Base-by-base conservation (phyloP, 805 yeast genomes). In the Tanozyma kutaoensis region DNA sequence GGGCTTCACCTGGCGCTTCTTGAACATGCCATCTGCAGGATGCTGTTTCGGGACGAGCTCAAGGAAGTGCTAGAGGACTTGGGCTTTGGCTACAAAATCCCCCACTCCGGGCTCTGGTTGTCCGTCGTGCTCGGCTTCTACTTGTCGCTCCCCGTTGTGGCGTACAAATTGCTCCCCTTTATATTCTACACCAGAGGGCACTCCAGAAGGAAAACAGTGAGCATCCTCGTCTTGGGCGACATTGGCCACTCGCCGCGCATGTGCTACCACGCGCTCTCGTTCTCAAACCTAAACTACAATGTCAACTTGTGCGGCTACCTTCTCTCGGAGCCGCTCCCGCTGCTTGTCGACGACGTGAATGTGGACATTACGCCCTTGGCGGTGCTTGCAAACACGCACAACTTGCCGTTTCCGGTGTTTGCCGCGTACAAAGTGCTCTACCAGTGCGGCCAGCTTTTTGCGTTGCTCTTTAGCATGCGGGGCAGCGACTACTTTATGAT, bases 241-340 rank as follows among this genome's bases (percentile, higher is more conserved):
- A 46, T 91, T 28, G 95, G 95, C 10, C 93, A 85, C 45, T 86
- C 96, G 1, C 98, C 98, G 5, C 62, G 98, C 33, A 91, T 88
- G 79, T 67, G 76, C 38, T 80, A 88, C 51, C 98, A 91, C 47
- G 94, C 93, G 0, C 54, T 62, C 31, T 76, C 88, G 29, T 73
- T 91, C 39, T 66, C 78, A n/a, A 49, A 62, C 18, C 50, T 57
- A 12, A 78, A 75, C 48, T 58, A 62, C 24, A 5, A 15, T 5
- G 97, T 91, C 4, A 81, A 77, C 31, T 49, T 91, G 19, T 79
- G 93, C 47, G 98, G 98, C 0, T 88, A 86, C 39, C 36, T 74
- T 0, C 79, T 75, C 29, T 66, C 72, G 18, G 45, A 50, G 6
- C 59, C 77, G 1, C 71, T 84, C 0, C 35, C 37, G 5, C 70